Conservation (phyloP, 129 eudicot genomes). For the Calendula officinalis region DNA sequence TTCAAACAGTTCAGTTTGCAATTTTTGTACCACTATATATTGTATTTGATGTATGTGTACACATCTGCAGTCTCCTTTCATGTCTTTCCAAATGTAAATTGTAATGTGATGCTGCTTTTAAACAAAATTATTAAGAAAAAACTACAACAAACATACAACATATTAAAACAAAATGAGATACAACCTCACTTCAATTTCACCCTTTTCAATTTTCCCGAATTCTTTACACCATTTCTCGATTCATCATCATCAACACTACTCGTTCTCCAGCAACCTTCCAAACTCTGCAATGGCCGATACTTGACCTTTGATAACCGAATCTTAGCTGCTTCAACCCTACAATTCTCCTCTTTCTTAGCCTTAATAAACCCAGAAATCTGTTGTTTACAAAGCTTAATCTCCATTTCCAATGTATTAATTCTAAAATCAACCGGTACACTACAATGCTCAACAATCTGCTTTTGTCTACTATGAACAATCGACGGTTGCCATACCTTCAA, state of each 20-base stretch:
- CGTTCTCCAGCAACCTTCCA: conserved; percentile 6
- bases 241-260: conserved; percentile 32
- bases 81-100: too few species aligned
- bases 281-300: conserved; percentile 64
- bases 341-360: conserved; percentile 55
- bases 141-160: conserved; percentile 24
- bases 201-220: conserved; percentile 24
- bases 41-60: too few species aligned
- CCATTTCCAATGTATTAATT: conserved; percentile 74
- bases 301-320: conserved; percentile 50
- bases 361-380: conserved; percentile 56
- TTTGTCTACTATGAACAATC: conserved; percentile 73
- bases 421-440: conserved; percentile 63
- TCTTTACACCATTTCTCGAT: conserved; percentile 34
- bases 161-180: background rate
- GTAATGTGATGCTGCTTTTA: too few species aligned
- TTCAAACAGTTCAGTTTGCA: too few species aligned
- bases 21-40: too few species aligned
- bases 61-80: too few species aligned
- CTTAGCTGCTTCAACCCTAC: conserved; percentile 54
- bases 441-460: conserved; percentile 67
- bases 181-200: conserved; percentile 11
- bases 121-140: too few species aligned
- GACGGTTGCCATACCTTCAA: conserved; percentile 96
- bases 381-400: conserved; percentile 79